Evolutionary conservation across 2,329 filamentous ascomycete genomes (phyloP), one percentile per base, ranked within the genome.

Genomic region (Dothideomycetes sp.): DNA sequence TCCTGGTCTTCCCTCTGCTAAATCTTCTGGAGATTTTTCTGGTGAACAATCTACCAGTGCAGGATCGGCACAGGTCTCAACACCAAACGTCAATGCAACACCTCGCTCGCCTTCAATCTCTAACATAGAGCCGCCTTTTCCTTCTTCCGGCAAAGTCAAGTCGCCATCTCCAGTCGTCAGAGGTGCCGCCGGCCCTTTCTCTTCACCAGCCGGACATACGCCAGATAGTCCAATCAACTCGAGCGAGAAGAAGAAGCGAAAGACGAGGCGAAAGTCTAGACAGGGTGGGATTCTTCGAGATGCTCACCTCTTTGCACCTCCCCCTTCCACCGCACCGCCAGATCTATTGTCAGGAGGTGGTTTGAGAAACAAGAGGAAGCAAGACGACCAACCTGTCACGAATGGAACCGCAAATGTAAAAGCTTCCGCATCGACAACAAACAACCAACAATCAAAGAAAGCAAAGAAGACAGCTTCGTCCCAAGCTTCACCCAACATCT

Each of bases 311-410:
- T 40, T 33, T n/a, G 22, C 2, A 17, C 37, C 37, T 12, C 37
- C 37, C 18, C 28, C 28, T 25, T 25, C 29, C 9, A 40, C 28
- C 24, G 19, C 36, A 19, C 36, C 28, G 16, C 36, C 27, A n/a
- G 27, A 22, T 5, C 13, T 38, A 10, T 30, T 30, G 35, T 15
- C 10, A 6, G 28, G 28, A 3, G 16, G 11, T 9, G 15, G 19
- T n/a, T 32, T 24, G n/a, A n/a, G n/a, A n/a, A n/a, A n/a, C n/a
- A n/a, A n/a, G n/a, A n/a, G n/a, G n/a, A n/a, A 32, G 15, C 6
- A 10, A n/a, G 12, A 5, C 6, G n/a, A n/a, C n/a, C n/a, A n/a
- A n/a, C n/a, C n/a, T n/a, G n/a, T n/a, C n/a, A n/a, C n/a, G n/a
- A n/a, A n/a, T n/a, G n/a, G n/a, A n/a, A n/a, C n/a, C n/a, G n/a